phyloP scores from a whole-genome alignment of 2,329 filamentous ascomycete genomes.

The Apiospora marii region DNA sequence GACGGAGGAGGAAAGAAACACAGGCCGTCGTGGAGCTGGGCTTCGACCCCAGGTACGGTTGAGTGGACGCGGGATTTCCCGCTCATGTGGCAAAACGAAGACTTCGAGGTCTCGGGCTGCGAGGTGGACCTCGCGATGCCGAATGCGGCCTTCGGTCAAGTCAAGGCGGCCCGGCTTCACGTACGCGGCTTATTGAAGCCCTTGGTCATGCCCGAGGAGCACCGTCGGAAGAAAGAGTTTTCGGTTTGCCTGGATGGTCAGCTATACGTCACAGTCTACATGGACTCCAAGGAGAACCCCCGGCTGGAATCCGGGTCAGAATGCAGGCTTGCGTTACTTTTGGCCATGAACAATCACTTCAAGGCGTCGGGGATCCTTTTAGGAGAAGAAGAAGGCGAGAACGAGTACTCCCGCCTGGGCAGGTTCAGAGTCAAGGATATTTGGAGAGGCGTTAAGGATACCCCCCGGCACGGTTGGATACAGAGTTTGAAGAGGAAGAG shows the following conservation, averaged over 20 bases:
- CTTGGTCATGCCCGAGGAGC: not conserved
- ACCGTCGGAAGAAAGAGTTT: not conserved
- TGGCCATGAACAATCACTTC: too few relatives aligned
- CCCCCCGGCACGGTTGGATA: not conserved
- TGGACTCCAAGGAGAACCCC: too few relatives aligned
- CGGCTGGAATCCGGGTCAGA: too few relatives aligned
- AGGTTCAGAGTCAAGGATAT: not conserved
- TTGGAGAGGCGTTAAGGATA: not conserved
- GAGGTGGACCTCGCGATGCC: not conserved
- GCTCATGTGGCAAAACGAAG: not conserved
- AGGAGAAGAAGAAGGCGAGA: not conserved
- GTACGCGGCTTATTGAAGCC: not conserved
- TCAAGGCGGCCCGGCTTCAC: not conserved
- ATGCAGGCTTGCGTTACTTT: too few relatives aligned
- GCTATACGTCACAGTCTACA: too few relatives aligned
- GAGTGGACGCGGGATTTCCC: not conserved
- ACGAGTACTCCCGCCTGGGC: not conserved
- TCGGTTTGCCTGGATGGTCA: too few relatives aligned
- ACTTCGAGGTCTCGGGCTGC: not conserved
- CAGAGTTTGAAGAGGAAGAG: not conserved
- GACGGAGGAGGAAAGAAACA: not conserved
- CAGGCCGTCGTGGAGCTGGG: not conserved
- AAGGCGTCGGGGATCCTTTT: not conserved
- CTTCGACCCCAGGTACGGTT: not conserved
- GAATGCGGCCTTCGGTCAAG: not conserved